These are phyloP conservation scores for Plectosphaerella plurivora DNA, from an alignment of 2,329 filamentous ascomycete genomes.

Conservation along the genomic window DNA sequence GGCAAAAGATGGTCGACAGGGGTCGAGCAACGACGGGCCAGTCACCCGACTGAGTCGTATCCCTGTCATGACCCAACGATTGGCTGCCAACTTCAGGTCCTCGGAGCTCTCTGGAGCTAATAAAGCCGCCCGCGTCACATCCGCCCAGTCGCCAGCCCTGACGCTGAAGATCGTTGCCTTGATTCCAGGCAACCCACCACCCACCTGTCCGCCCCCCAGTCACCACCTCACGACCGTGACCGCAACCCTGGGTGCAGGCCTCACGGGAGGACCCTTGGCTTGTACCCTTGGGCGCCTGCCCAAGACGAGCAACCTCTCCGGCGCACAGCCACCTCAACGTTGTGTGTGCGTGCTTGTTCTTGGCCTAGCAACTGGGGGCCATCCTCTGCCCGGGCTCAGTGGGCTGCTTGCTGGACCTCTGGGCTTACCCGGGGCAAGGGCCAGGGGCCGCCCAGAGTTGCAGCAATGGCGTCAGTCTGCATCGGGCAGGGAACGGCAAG, in stretches of 20 bases:
- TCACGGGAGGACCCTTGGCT: neutral
- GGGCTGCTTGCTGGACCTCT: neutral
- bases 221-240: neutral
- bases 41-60: constrained; percentile 1
- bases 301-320: neutral
- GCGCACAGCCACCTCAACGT: constrained; percentile 7
- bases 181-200: neutral
- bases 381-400: neutral
- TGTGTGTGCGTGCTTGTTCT: too few species aligned
- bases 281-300: neutral
- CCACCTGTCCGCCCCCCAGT: neutral
- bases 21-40: neutral
- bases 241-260: neutral
- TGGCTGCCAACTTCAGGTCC: constrained; percentile 1
- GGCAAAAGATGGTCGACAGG: neutral
- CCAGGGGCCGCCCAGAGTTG: constrained; percentile 1
- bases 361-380: neutral
- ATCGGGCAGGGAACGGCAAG: constrained; percentile 5
- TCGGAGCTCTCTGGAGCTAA: neutral
- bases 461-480: constrained; percentile 15
- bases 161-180: neutral
- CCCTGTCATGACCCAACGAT: neutral
- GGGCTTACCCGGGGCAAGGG: neutral
- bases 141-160: neutral
- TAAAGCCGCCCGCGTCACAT: neutral